Evolutionary conservation across 768 basidiomycete species (phyloP).

Genomic region (Xanthoconium purpureum): DNA sequence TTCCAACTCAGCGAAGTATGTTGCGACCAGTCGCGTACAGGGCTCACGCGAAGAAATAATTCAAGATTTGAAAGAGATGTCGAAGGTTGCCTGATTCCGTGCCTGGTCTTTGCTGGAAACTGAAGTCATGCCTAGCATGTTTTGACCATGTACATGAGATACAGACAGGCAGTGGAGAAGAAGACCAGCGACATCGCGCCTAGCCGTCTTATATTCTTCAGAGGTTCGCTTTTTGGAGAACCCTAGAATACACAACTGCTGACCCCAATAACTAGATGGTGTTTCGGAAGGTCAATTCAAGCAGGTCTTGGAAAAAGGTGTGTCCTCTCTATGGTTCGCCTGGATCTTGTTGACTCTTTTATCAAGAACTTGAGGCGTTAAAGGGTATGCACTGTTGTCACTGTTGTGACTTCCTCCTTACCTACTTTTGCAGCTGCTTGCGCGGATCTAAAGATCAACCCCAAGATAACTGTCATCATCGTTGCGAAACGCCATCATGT

Average conservation of each 20-base stretch:
- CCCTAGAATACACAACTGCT: background rate
- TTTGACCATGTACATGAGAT: conserved; percentile 54
- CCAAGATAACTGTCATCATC: conserved; percentile 71
- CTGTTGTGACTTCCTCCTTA: background rate
- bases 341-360: background rate
- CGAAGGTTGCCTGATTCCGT: conserved; percentile 38
- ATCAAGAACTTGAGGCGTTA: conserved; percentile 55
- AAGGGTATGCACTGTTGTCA: conserved; percentile 42
- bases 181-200: conserved; percentile 43
- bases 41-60: conserved; percentile 73
- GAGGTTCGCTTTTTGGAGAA: conserved; percentile 43
- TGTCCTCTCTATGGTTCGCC: conserved; percentile 6
- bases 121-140: conserved; percentile 41
- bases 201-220: conserved; percentile 72
- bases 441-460: conserved; percentile 49
- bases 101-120: background rate
- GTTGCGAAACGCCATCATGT: conserved; percentile 63
- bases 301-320: conserved; percentile 52
- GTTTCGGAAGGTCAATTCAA: conserved; percentile 56
- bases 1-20: conserved; percentile 69
- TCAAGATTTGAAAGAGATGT: conserved; percentile 65
- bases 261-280: conserved; percentile 37
- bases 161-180: conserved; percentile 55
- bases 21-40: conserved; percentile 61
- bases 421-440: conserved; percentile 54